Base-by-base conservation (phyloP, 768 basidiomycete species). In the Gymnopilus junonius region DNA sequence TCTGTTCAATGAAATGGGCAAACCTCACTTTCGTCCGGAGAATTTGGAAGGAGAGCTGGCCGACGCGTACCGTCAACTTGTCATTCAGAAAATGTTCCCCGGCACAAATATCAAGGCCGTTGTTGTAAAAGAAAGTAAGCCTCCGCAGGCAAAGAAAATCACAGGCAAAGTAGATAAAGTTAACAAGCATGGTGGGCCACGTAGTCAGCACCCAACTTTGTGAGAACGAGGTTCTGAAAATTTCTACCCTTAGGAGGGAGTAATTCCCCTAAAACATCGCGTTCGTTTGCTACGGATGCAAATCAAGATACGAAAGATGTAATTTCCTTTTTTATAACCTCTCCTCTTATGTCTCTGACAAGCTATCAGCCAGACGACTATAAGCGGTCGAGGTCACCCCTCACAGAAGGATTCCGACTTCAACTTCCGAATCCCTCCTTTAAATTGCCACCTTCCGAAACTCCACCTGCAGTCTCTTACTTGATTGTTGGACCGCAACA, bases 1-100 rank as follows among this genome's bases (percentile, higher is more conserved):
- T 32, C 50, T 68, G 29, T 54, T 53, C 8, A 8, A 4, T 42
- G 59, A 60, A 61, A 55, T 74, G 62, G 54, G 65, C 6, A 54
- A 66, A 17, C 60, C 67, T 0, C 64, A 65, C 5, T 77, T 78
- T 62, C 64, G 65, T 14, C 77, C 81, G 27, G 72, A 35, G 73
- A 77, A 21, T n/a, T 70, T 90, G 23, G 68, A 58, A 12, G 84
- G 80, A 1, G 75, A 77, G 17, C 70, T 77, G 12, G 86, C 87
- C 1, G 79, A 88, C 42, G 81, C 82, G 55, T 91, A 87, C 84
- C 80, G 87, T 39, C 75, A 71, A 21, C 69, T 83, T 15, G 72
- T 88, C 59, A 69, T 91, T 51, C 72, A 80, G 25, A 72, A 75
- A n/a, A 91, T 91, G 87, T 92, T 92, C 69, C 85, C 87, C 34